Evolutionary conservation across 768 basidiomycete genomes (phyloP).

Genomic region (Asterophora parasitica): DNA sequence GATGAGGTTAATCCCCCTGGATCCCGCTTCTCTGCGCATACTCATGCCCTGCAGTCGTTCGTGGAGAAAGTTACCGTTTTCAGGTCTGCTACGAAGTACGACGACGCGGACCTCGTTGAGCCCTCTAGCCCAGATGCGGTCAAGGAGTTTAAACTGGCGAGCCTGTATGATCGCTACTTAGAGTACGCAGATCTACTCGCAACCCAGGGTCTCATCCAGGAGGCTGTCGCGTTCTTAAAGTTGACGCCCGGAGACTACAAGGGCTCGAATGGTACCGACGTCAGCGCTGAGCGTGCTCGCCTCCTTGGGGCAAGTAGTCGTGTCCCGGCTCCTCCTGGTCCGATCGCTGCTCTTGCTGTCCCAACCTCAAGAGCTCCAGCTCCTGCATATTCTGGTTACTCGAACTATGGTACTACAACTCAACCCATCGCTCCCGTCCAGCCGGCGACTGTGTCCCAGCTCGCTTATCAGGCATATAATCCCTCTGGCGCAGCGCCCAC

Average conservation of each 20-base stretch:
- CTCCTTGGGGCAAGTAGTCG: conserved; percentile 29
- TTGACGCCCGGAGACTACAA: conserved; percentile 78
- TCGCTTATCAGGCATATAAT: conserved; percentile 10
- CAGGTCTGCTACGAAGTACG: conserved; percentile 77
- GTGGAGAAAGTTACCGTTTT: conserved; percentile 97
- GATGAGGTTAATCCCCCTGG: conserved; percentile 36
- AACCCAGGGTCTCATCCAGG: conserved; percentile 81
- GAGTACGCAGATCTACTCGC: conserved; percentile 94
- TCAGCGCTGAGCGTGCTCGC: conserved; percentile 35
- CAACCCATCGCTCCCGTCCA: conserved; percentile 17
- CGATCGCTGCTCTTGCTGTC: conserved; percentile 14
- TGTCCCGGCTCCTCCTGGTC: conserved; percentile 14
- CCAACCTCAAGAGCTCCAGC: conserved; percentile 18
- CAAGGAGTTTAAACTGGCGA: conserved; percentile 76
- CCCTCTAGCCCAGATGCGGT: conserved; percentile 25
- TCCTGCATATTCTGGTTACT: conserved; percentile 20
- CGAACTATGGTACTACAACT: conserved; percentile 15
- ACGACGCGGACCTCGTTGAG: conserved; percentile 62
- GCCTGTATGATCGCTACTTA: conserved; percentile 87
- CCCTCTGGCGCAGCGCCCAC: conserved; percentile 10
- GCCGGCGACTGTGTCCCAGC: conserved; percentile 11
- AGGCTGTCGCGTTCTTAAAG: conserved; percentile 75
- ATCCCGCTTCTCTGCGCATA: conserved; percentile 74
- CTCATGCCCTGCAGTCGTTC: conserved; percentile 85
- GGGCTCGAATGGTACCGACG: conserved; percentile 43